These are phyloP conservation scores for Calonectria pseudoturangicola DNA, from an alignment of 2,329 filamentous ascomycete species.

Conservation along the genomic window DNA sequence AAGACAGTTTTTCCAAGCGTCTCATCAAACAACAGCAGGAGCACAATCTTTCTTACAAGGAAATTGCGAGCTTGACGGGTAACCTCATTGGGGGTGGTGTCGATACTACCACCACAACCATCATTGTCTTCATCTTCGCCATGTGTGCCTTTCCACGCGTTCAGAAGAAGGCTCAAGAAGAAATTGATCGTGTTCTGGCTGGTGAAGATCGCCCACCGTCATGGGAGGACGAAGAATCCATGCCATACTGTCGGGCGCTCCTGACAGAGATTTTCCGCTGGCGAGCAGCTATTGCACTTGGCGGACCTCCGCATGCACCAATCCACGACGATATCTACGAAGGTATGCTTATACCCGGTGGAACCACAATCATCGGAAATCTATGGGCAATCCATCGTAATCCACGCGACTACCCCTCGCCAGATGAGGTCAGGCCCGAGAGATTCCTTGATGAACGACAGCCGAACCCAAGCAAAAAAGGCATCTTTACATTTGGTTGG, in stretches of 20 bases:
- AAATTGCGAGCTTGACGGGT: constrained; percentile 3
- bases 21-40: neutral
- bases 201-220: neutral
- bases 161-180: constrained; percentile 14
- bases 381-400: constrained; percentile 10
- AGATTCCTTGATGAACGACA: constrained; percentile 12
- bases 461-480: constrained; percentile 1
- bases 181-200: neutral
- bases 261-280: constrained; percentile 7
- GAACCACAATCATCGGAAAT: constrained; percentile 5
- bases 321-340: neutral
- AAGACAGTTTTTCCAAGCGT: constrained; percentile 6
- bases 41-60: constrained; percentile 8
- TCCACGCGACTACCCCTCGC: constrained; percentile 5
- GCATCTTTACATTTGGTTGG: constrained; percentile 11
- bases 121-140: constrained; percentile 13
- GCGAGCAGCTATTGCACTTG: constrained; percentile 5
- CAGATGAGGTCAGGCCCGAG: constrained; percentile 4
- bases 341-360: neutral
- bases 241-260: constrained; percentile 6
- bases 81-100: constrained; percentile 2
- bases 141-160: constrained; percentile 10
- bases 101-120: constrained; percentile 1
- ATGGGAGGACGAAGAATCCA: constrained; percentile 14
- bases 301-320: constrained; percentile 1